A percentile compares a stretch with the other conserved stretches of the same genome.
Conservation (phyloP, 176 grass and related monocot species). For the Miscanthus lutarioriparius region DNA sequence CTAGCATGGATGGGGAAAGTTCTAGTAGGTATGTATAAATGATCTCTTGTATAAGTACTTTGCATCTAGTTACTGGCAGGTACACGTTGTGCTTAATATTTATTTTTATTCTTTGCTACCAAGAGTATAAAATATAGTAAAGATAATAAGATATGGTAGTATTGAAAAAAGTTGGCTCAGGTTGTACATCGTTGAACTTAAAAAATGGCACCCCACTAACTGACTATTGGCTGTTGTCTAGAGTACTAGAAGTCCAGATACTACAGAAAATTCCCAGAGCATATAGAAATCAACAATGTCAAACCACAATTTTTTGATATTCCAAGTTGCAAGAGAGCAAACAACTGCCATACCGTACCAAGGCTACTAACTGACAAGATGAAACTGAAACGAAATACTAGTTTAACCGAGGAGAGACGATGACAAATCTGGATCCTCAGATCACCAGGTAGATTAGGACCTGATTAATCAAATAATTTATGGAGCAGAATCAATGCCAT, state of each 20-base stretch:
- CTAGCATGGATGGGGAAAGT: neutral
- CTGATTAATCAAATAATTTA: neutral
- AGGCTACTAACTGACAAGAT: conserved; percentile 17
- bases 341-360: neutral
- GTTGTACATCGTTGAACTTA: neutral
- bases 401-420: neutral
- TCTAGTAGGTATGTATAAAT: neutral
- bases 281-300: conserved; percentile 33
- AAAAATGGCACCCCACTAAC: conserved; percentile 6
- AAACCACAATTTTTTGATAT: neutral
- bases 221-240: neutral
- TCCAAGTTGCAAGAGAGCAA: neutral
- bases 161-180: neutral
- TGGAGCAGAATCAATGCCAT: neutral
- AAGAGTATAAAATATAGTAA: neutral
- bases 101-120: neutral
- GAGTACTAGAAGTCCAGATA: neutral
- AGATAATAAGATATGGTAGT: neutral
- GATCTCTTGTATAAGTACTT: neutral
- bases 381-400: conserved; percentile 9
- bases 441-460: neutral
- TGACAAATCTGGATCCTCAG: conserved; percentile 2
- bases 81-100: neutral
- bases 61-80: neutral
- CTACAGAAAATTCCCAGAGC: neutral